Percentiles rank a stretch among this genome's conserved stretches.
These are phyloP conservation scores for Berkeleyomyces basicola DNA, from an alignment of 2,329 filamentous ascomycete genomes.

Conservation along the genomic window DNA sequence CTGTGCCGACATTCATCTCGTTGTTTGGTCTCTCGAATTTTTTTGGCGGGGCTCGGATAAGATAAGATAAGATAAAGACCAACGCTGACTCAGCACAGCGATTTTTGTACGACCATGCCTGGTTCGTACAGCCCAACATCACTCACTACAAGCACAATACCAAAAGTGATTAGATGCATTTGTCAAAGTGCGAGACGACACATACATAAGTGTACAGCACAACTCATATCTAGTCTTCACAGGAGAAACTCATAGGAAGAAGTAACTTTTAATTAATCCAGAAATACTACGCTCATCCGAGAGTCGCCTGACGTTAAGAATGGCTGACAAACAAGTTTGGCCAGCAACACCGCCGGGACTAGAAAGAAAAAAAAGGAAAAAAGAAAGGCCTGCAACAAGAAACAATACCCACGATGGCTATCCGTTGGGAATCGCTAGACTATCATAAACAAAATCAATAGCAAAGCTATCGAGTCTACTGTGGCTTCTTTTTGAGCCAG, in stretches of 20 bases:
- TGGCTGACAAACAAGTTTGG: not conserved
- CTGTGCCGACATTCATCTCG: not conserved
- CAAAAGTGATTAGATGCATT: too few relatives aligned
- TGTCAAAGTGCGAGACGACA: not conserved
- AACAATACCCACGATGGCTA: not conserved
- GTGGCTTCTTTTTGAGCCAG: not conserved
- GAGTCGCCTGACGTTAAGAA: too few relatives aligned
- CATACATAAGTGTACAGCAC: not conserved
- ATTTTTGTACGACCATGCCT: not conserved
- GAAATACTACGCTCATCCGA: too few relatives aligned
- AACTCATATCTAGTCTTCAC: not conserved
- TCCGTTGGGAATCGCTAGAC: not conserved
- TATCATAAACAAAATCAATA: too few relatives aligned
- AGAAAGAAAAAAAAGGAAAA: not conserved
- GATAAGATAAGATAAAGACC: conserved; percentile 11
- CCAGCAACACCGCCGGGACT: not conserved
- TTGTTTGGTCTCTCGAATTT: conserved; percentile 9
- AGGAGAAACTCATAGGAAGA: too few relatives aligned
- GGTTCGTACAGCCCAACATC: not conserved
- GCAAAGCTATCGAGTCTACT: not conserved
- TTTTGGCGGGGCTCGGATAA: conserved; percentile 12
- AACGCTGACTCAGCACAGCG: not conserved
- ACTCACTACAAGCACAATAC: too few relatives aligned
- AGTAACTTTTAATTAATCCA: too few relatives aligned
- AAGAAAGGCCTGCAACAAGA: not conserved